phyloP scores from a whole-genome alignment of 2,329 filamentous ascomycete genomes.

The Macrophomina phaseolina region DNA sequence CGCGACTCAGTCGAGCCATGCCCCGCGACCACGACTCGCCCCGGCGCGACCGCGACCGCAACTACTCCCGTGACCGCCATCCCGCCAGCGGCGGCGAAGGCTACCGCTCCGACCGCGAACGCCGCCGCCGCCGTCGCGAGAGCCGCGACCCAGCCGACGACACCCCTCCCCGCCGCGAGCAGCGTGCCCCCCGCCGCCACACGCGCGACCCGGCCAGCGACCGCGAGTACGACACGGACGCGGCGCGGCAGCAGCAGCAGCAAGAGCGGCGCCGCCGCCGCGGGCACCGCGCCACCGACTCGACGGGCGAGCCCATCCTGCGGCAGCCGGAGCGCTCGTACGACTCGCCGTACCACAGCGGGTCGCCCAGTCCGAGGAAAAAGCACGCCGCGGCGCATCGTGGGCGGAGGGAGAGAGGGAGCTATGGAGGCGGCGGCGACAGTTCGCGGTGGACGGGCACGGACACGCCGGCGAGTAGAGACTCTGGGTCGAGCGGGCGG shows the following conservation, averaged over 20 bases:
- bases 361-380: conserved; percentile 18
- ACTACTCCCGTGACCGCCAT: too few relatives aligned
- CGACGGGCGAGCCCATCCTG: conserved; percentile 35
- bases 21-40: conserved; percentile 32
- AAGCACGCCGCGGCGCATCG: not conserved
- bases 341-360: conserved; percentile 26
- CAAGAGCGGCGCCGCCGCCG: conserved; percentile 34
- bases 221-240: conserved; percentile 30
- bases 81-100: conserved; percentile 26
- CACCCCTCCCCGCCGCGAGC: conserved; percentile 28
- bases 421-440: not conserved
- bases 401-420: not conserved
- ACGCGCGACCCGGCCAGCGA: conserved; percentile 28
- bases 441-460: not conserved
- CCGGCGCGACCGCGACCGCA: conserved; percentile 32
- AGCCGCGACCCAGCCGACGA: conserved; percentile 27
- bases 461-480: conserved; percentile 27
- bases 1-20: conserved; percentile 24
- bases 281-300: conserved; percentile 48
- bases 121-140: conserved; percentile 31
- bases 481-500: conserved; percentile 40
- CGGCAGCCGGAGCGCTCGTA: conserved; percentile 22
- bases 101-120: conserved; percentile 32
- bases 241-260: not conserved
- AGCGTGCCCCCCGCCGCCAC: conserved; percentile 10